Conservation (phyloP, 1,284 basidiomycete species). For the Sphagnurus paluster region DNA sequence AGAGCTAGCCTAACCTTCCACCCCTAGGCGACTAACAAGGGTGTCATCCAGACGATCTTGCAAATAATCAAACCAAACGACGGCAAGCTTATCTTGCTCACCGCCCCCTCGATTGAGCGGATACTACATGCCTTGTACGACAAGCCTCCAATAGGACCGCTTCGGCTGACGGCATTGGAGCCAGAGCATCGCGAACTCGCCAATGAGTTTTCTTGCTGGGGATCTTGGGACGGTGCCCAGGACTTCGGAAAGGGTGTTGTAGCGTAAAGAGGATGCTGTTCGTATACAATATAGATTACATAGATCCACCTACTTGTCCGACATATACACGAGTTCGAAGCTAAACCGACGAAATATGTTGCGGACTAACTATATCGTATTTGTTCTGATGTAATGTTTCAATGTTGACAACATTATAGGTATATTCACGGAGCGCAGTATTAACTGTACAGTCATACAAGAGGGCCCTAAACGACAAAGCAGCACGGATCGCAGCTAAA, state of each 20-base stretch:
- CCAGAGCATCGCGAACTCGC: constrained; percentile 36
- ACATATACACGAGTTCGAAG: no score
- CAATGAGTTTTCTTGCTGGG: constrained; percentile 45
- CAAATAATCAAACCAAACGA: constrained; percentile 36
- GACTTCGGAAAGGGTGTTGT: constrained; percentile 26
- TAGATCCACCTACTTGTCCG: no score
- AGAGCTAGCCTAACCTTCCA: no score
- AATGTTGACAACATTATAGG: no score
- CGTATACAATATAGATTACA: no score
- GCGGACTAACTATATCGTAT: background rate
- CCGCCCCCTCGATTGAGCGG: constrained; percentile 36
- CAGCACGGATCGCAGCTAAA: background rate
- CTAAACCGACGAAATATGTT: background rate
- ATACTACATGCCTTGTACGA: constrained; percentile 35
- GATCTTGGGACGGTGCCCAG: constrained; percentile 40
- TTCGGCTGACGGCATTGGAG: constrained; percentile 31
- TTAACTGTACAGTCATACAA: background rate
- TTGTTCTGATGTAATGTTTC: no score
- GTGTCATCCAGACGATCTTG: constrained; percentile 33
- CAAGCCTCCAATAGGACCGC: constrained; percentile 34
- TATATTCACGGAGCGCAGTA: no score
- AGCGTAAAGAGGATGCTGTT: no score
- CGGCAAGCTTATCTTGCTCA: constrained; percentile 39
- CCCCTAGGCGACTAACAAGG: constrained; percentile 37
- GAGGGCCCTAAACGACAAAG: constrained; percentile 2